Conservation (phyloP, 352 stramenopile genomes). For the Pythium monospermum region DNA sequence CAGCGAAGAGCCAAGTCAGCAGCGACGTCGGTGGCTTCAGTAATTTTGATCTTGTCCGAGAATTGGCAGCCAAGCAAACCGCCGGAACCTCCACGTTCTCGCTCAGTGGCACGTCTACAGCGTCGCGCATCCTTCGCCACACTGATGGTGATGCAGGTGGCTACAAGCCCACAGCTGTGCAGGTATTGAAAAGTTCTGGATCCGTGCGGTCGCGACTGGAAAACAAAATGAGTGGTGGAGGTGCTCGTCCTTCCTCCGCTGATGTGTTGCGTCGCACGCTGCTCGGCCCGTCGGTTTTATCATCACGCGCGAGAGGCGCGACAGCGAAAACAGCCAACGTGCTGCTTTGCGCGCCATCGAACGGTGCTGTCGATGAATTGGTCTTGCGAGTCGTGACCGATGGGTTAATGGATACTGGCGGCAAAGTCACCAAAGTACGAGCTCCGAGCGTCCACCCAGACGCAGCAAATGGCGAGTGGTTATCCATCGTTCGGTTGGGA, state of each 20-base stretch:
- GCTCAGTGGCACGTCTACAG: slow-evolving; percentile 39
- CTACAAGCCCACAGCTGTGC: slow-evolving; percentile 48
- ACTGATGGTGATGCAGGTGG: slow-evolving; percentile 16
- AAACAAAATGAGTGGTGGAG: slow-evolving; percentile 45
- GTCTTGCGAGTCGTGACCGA: slow-evolving; percentile 85
- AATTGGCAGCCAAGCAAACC: slow-evolving; percentile 23
- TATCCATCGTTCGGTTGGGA: slow-evolving; percentile 80
- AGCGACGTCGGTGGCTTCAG: slow-evolving; percentile 24
- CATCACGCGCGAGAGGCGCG: slow-evolving; percentile 14
- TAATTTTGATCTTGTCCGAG: slow-evolving; percentile 45
- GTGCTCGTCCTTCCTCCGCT: slow-evolving; percentile 17
- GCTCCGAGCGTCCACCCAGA: slow-evolving; percentile 68
- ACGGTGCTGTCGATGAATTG: slow-evolving; percentile 88
- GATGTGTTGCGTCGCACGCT: slow-evolving; percentile 47
- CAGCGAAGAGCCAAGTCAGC: background rate
- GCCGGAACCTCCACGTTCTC: slow-evolving; percentile 35
- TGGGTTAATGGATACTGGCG: slow-evolving; percentile 60
- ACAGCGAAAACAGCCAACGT: slow-evolving; percentile 53
- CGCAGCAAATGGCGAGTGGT: slow-evolving; percentile 33
- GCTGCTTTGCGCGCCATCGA: slow-evolving; percentile 86
- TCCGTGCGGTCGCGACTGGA: slow-evolving; percentile 61
- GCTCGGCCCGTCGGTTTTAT: slow-evolving; percentile 25
- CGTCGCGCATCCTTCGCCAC: slow-evolving; percentile 59
- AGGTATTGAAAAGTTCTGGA: slow-evolving; percentile 53
- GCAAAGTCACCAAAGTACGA: slow-evolving; percentile 46